phyloP scores from a whole-genome alignment of 306 rosid species.

The Cicer chorassanicum region DNA sequence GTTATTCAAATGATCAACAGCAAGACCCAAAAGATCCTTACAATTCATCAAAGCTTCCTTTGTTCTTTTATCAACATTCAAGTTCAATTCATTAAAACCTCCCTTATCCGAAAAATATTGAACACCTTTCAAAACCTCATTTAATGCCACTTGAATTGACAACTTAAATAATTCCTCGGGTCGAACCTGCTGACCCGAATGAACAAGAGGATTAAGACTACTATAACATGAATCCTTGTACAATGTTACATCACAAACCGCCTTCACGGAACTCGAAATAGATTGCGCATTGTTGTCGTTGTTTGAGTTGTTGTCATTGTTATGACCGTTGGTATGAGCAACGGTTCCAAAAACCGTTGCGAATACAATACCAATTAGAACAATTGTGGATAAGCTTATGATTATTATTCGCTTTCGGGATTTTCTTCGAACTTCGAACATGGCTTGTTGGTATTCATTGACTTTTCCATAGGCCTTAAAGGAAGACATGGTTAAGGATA shows the following conservation, averaged over 20 bases:
- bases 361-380: conserved; percentile 57
- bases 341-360: conserved; percentile 60
- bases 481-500: conserved; percentile 49
- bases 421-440: conserved; percentile 50
- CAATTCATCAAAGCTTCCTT: conserved; percentile 57
- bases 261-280: conserved; percentile 55
- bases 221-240: conserved; percentile 58
- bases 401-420: conserved; percentile 57
- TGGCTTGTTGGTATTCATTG: conserved; percentile 55
- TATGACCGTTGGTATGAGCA: conserved; percentile 5
- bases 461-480: conserved; percentile 59
- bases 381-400: conserved; percentile 57
- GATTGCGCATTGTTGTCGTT: background rate
- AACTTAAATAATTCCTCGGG: conserved; percentile 60
- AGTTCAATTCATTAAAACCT: conserved; percentile 35
- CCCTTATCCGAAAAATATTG: conserved; percentile 50
- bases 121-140: conserved; percentile 47
- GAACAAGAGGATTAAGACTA: conserved; percentile 50
- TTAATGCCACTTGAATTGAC: conserved; percentile 56
- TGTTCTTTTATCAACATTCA: conserved; percentile 48
- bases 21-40: conserved; percentile 60
- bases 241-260: conserved; percentile 70
- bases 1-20: conserved; percentile 64
- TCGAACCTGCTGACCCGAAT: conserved; percentile 47
- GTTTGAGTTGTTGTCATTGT: background rate